Evolutionary conservation across 2,329 filamentous ascomycete species (phyloP).

Genomic region (Trichoderma lentiforme): DNA sequence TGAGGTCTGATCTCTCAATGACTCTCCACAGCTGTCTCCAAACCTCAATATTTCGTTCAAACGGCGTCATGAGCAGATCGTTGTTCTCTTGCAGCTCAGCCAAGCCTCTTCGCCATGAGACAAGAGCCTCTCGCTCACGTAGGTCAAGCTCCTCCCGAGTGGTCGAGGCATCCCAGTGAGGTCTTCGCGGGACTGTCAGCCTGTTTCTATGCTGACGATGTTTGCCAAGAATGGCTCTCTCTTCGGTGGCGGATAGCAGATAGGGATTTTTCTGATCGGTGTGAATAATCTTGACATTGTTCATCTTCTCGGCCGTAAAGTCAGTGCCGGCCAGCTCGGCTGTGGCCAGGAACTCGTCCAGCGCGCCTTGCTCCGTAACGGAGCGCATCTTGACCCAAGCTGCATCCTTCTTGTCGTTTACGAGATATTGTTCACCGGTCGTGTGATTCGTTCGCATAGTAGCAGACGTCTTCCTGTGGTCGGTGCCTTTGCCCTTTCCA

Average conservation of each 20-base stretch:
- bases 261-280: constrained; percentile 95
- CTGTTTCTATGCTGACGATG: constrained; percentile 75
- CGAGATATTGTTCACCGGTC: constrained; percentile 87
- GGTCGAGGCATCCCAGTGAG: constrained; percentile 81
- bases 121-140: constrained; percentile 73
- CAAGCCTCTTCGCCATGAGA: constrained; percentile 85
- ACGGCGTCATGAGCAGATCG: constrained; percentile 94
- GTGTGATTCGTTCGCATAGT: constrained; percentile 69
- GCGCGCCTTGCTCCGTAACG: constrained; percentile 91
- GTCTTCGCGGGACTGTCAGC: constrained; percentile 85
- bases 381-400: constrained; percentile 99
- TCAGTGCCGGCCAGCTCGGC: constrained; percentile 97
- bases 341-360: constrained; percentile 94
- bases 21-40: constrained; percentile 98
- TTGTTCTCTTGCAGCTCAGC: constrained; percentile 92
- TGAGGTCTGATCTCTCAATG: constrained; percentile 90
- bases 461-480: constrained; percentile 66
- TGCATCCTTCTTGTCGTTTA: constrained; percentile 85
- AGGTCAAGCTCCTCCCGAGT: constrained; percentile 78
- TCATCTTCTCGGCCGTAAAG: constrained; percentile 98
- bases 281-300: constrained; percentile 98
- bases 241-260: constrained; percentile 79
- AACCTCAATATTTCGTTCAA: constrained; percentile 94
- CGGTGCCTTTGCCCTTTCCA: constrained; percentile 82
- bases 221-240: constrained; percentile 73